phyloP scores from a whole-genome alignment of 2,329 filamentous ascomycete species.

The Fusarium subtropicale region DNA sequence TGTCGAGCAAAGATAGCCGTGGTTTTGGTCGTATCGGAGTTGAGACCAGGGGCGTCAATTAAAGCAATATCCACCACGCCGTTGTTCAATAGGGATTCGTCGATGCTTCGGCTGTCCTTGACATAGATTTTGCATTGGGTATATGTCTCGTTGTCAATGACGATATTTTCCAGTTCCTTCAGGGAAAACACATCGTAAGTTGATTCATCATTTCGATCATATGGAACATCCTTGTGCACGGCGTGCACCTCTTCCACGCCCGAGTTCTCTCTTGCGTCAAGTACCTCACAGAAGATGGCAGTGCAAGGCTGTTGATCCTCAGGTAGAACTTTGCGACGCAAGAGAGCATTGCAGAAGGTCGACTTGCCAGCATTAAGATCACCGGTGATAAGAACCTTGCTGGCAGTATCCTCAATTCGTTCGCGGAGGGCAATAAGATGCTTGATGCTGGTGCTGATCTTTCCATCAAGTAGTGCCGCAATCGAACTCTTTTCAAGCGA shows the following conservation, averaged over 20 bases:
- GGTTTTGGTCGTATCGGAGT: constrained; percentile 95
- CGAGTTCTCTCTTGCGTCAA: constrained; percentile 91
- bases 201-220: constrained; percentile 90
- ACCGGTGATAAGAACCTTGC: constrained; percentile 95
- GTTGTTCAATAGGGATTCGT: constrained; percentile 95
- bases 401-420: constrained; percentile 95
- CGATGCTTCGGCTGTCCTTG: constrained; percentile 86
- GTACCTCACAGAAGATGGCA: constrained; percentile 96
- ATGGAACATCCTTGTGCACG: constrained; percentile 81
- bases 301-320: constrained; percentile 99
- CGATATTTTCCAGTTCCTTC: constrained; percentile 84
- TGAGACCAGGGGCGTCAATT: constrained; percentile 95
- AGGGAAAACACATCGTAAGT: constrained; percentile 91
- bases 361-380: constrained; percentile 98
- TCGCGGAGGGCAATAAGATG: constrained; percentile 89
- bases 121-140: constrained; percentile 98
- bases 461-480: constrained; percentile 89
- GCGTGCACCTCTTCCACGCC: constrained; percentile 96
- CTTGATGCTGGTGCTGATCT: constrained; percentile 92
- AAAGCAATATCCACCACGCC: constrained; percentile 97
- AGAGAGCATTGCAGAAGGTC: constrained; percentile 97
- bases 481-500: constrained; percentile 93
- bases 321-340: constrained; percentile 90
- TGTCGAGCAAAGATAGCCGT: constrained; percentile 97
- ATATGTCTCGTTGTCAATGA: constrained; percentile 88